Conservation (phyloP, 2,329 filamentous ascomycete species). For the Xylaria sp. region DNA sequence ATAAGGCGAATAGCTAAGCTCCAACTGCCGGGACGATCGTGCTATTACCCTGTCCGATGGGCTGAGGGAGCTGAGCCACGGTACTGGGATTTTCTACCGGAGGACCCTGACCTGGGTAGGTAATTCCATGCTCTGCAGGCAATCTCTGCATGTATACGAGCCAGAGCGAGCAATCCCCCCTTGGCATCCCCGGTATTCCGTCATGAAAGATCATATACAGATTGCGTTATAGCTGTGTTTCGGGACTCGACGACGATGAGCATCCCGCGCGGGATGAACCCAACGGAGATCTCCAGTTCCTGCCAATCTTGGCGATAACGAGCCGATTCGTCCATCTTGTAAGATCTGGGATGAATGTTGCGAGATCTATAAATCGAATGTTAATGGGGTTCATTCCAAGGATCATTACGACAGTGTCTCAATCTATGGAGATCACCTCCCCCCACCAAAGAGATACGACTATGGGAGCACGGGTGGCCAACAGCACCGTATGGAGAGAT, state of each 20-base stretch:
- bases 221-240: neutral
- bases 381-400: slow-evolving; percentile 4
- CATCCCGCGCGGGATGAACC: neutral
- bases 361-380: slow-evolving; percentile 10
- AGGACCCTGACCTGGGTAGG: neutral
- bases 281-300: neutral
- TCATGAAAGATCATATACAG: neutral
- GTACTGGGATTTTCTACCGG: slow-evolving; percentile 18
- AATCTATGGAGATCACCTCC: neutral
- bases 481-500: neutral
- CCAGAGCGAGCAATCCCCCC: neutral
- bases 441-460: neutral
- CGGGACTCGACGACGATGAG: neutral
- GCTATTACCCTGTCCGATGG: neutral
- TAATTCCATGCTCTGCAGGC: slow-evolving; percentile 9
- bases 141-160: neutral
- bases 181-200: neutral
- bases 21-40: neutral
- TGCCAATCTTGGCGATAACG: slow-evolving; percentile 7
- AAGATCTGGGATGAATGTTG: neutral
- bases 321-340: neutral
- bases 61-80: slow-evolving; percentile 24
- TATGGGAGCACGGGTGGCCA: neutral
- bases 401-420: neutral
- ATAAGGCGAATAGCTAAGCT: neutral